phyloP scores from a whole-genome alignment of 768 basidiomycete species.

The Trametes elegans region DNA sequence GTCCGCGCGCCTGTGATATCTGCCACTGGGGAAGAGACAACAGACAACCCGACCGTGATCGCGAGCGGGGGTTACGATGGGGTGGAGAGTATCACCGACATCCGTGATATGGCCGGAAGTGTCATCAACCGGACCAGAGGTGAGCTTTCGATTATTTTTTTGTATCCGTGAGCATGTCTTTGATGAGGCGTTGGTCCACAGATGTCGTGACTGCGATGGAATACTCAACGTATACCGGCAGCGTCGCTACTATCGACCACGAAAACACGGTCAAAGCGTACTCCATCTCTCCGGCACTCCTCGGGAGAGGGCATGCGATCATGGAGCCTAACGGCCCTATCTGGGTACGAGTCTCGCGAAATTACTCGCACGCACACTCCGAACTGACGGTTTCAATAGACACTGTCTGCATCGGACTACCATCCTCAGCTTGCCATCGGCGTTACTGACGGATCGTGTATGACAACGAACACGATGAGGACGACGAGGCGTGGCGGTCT shows the following conservation, averaged over 20 bases:
- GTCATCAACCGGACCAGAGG: constrained; percentile 80
- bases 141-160: constrained; percentile 19
- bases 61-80: constrained; percentile 83
- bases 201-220: constrained; percentile 70
- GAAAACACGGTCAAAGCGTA: constrained; percentile 80
- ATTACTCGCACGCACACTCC: no score
- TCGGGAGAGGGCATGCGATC: constrained; percentile 70
- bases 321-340: constrained; percentile 77
- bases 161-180: no score
- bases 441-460: constrained; percentile 79
- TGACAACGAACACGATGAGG: constrained; percentile 69
- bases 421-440: constrained; percentile 85
- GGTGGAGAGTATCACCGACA: constrained; percentile 69
- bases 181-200: constrained; percentile 27
- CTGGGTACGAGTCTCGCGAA: constrained; percentile 59
- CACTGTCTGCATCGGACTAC: constrained; percentile 72
- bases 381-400: constrained; percentile 41
- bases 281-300: constrained; percentile 67
- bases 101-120: constrained; percentile 64
- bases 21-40: constrained; percentile 43
- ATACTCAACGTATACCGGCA: constrained; percentile 67
- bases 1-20: constrained; percentile 60
- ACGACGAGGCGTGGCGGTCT: constrained; percentile 68
- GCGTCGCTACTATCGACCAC: constrained; percentile 76
- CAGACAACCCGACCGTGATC: constrained; percentile 67